Conservation (phyloP, 2,329 filamentous ascomycete genomes). For the Cercospora sp. region DNA sequence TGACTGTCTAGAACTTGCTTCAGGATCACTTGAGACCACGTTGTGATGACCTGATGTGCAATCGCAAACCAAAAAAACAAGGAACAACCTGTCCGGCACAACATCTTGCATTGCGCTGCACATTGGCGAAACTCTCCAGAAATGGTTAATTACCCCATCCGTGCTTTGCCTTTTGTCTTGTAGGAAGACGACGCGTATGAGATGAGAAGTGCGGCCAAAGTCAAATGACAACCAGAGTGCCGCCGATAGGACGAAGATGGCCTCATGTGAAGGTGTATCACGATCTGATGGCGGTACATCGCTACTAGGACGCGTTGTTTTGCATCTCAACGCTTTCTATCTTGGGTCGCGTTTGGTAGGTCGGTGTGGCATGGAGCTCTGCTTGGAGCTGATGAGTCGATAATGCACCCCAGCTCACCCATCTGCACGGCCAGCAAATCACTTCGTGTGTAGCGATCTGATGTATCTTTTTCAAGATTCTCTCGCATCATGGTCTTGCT, state of each 20-base stretch:
- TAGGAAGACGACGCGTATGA: not conserved
- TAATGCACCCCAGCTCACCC: not conserved
- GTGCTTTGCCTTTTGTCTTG: not conserved
- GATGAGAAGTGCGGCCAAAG: not conserved
- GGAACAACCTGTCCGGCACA: not conserved
- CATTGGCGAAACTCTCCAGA: not conserved
- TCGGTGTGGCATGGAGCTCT: not conserved
- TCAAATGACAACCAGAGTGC: not conserved
- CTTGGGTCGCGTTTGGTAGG: not conserved
- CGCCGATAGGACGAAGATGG: not conserved
- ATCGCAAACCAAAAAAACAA: not conserved
- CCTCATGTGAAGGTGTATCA: not conserved
- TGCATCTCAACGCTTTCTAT: slow-evolving; percentile 1
- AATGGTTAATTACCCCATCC: not conserved
- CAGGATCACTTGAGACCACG: not conserved
- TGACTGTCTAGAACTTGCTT: not conserved
- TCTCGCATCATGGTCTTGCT: not conserved
- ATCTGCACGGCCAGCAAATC: not conserved
- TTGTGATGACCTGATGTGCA: not conserved
- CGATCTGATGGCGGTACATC: not conserved
- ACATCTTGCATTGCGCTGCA: not conserved
- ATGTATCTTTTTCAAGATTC: not conserved
- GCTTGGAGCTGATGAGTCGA: not conserved
- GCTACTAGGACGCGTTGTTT: not conserved
- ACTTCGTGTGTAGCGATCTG: not conserved